Evolutionary conservation across 768 basidiomycete genomes (phyloP).

Genomic region (Melanogaster broomeanus): DNA sequence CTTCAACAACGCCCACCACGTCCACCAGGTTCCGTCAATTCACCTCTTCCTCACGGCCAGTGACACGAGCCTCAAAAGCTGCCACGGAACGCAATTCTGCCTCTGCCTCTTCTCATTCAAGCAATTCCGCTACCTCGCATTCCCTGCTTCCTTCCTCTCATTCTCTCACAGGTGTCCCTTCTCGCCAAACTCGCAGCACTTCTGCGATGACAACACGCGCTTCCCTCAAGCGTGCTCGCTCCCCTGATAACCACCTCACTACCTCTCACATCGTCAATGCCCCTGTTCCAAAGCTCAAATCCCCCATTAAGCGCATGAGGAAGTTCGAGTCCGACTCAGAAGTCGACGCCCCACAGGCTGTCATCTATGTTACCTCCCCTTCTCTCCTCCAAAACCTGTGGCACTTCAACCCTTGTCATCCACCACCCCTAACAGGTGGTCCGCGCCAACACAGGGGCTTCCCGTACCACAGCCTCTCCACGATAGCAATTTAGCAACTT

Average conservation of each 20-base stretch:
- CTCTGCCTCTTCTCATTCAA: slow-evolving; percentile 15
- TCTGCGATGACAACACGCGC: slow-evolving; percentile 15
- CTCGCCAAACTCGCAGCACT: slow-evolving; percentile 6
- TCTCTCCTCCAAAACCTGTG: slow-evolving; percentile 38
- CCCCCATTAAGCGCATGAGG: slow-evolving; percentile 25
- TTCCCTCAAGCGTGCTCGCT: slow-evolving; percentile 24
- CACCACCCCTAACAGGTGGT: neutral
- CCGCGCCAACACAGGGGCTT: slow-evolving; percentile 3
- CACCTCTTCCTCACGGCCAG: slow-evolving; percentile 4
- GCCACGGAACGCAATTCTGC: neutral
- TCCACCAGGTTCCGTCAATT: slow-evolving; percentile 14
- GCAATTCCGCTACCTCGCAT: slow-evolving; percentile 11
- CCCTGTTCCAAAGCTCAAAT: slow-evolving; percentile 16
- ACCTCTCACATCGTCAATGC: neutral
- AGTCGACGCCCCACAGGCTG: slow-evolving; percentile 3
- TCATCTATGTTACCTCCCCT: slow-evolving; percentile 12
- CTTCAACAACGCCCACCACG: slow-evolving; percentile 1
- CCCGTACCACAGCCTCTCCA: neutral
- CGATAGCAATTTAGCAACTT: slow-evolving; percentile 5
- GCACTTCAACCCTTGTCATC: slow-evolving; percentile 28
- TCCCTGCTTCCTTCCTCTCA: slow-evolving; percentile 1
- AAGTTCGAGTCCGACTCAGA: slow-evolving; percentile 6
- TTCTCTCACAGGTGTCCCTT: slow-evolving; percentile 12
- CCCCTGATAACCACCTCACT: slow-evolving; percentile 15
- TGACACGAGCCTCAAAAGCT: slow-evolving; percentile 8